Evolutionary conservation across 2,329 filamentous ascomycete genomes (phyloP).

Genomic region (Didymellaceae sp.): DNA sequence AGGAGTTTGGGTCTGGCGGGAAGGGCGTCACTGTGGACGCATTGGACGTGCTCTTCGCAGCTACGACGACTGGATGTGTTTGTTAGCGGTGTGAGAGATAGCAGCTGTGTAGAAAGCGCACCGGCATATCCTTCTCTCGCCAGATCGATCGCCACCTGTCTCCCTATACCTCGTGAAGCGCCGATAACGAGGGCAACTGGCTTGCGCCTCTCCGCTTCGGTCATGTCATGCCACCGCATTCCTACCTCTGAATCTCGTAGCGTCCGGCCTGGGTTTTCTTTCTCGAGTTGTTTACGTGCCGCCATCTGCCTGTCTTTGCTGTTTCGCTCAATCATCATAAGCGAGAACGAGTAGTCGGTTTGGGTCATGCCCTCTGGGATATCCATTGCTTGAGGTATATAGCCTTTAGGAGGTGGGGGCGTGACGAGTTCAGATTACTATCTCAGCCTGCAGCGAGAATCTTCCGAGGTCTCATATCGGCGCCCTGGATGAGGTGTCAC

Average conservation of each 20-base stretch:
- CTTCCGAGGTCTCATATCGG: not conserved
- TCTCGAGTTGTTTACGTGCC: conserved; percentile 3
- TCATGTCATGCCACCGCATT: conserved; percentile 11
- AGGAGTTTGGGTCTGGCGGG: conserved; percentile 78
- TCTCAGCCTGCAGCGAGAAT: not conserved
- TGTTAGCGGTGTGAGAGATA: not conserved
- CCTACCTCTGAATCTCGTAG: not conserved
- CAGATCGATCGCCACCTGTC: conserved; percentile 80
- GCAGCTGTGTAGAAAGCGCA: conserved; percentile 45
- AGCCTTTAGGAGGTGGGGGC: not conserved
- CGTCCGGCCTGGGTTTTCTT: not conserved
- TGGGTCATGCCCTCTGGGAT: not conserved
- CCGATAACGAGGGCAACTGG: conserved; percentile 75
- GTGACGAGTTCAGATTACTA: not conserved
- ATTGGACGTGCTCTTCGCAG: conserved; percentile 76
- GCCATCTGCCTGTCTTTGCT: not conserved
- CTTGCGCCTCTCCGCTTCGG: conserved; percentile 23
- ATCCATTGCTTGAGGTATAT: not conserved
- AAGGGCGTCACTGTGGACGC: conserved; percentile 64
- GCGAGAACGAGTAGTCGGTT: not conserved
- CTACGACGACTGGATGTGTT: conserved; percentile 68
- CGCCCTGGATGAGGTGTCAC: too few relatives aligned
- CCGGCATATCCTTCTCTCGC: conserved; percentile 74
- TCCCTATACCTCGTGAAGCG: conserved; percentile 79
- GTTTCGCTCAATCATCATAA: conserved; percentile 2